Conservation (phyloP, 2,329 filamentous ascomycete genomes). For the Alternaria panax region DNA sequence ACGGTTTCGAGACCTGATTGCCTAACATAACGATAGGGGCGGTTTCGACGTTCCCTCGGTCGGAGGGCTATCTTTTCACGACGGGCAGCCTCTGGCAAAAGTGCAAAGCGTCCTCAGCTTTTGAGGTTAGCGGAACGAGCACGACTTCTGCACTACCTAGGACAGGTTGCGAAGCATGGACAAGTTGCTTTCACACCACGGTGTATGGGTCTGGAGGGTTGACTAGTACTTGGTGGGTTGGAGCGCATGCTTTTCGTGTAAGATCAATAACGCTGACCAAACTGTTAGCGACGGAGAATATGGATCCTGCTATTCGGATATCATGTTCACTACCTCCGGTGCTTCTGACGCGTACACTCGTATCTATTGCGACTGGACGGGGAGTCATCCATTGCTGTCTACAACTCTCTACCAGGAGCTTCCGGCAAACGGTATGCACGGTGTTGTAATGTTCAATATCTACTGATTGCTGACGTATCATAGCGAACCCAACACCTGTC, state of each 20-base stretch:
- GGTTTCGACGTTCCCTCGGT: neutral
- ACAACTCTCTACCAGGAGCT: slow-evolving; percentile 1
- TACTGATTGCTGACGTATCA: neutral
- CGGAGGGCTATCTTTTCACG: slow-evolving; percentile 8
- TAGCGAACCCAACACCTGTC: slow-evolving; percentile 1
- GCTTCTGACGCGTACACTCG: neutral
- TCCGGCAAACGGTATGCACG: slow-evolving; percentile 1
- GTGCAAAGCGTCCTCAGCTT: slow-evolving; percentile 1
- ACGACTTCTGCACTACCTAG: neutral
- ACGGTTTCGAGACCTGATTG: neutral
- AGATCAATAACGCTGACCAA: neutral
- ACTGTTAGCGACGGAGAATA: neutral
- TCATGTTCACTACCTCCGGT: neutral
- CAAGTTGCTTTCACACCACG: slow-evolving; percentile 3
- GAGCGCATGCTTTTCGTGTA: no score
- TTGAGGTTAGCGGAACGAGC: neutral
- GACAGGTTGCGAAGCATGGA: slow-evolving; percentile 6
- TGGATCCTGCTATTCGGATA: slow-evolving; percentile 4
- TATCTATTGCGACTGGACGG: slow-evolving; percentile 11
- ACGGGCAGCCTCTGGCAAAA: slow-evolving; percentile 2
- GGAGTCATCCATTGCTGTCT: neutral
- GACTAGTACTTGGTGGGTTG: slow-evolving; percentile 5
- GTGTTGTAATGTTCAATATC: no score
- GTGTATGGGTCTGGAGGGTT: slow-evolving; percentile 1
- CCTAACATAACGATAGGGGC: neutral